Evolutionary conservation across 306 rosid genomes (phyloP).

Genomic region (Castanopsis chinensis): DNA sequence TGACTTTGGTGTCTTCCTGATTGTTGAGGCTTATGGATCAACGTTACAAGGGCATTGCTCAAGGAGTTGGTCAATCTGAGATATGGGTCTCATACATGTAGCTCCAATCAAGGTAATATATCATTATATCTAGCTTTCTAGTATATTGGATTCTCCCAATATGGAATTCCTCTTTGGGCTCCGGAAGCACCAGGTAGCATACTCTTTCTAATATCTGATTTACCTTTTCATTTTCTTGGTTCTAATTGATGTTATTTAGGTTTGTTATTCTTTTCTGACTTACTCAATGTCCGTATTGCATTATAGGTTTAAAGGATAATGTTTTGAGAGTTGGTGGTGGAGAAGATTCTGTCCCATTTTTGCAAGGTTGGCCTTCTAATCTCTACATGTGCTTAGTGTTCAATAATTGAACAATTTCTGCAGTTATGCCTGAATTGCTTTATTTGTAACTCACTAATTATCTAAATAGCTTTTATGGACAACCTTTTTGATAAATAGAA

Average conservation of each 20-base stretch:
- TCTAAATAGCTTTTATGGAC: constrained; percentile 12
- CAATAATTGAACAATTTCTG: not conserved
- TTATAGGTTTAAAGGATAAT: constrained; percentile 76
- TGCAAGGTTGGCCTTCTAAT: constrained; percentile 61
- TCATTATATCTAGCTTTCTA: constrained; percentile 10
- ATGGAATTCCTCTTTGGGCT: constrained; percentile 96
- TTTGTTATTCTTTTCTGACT: constrained; percentile 22
- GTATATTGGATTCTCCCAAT: constrained; percentile 73
- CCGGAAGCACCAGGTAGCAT: constrained; percentile 88
- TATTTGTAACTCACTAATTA: not conserved
- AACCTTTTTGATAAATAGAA: constrained; percentile 3
- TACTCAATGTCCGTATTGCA: constrained; percentile 55
- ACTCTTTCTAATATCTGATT: constrained; percentile 1
- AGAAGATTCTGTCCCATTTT: constrained; percentile 91
- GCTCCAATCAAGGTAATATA: constrained; percentile 91
- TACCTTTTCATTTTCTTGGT: not conserved
- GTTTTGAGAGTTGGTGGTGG: constrained; percentile 96
- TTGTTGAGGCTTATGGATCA: constrained; percentile 91
- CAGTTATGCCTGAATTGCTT: constrained; percentile 6
- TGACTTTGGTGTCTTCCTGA: constrained; percentile 40
- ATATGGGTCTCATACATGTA: constrained; percentile 92
- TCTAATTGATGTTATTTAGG: constrained; percentile 8
- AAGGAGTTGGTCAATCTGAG: constrained; percentile 97
- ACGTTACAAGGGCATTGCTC: constrained; percentile 95
- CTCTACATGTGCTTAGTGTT: not conserved